A percentile compares a stretch with the other conserved stretches of the same genome.
Evolutionary conservation across 2,329 filamentous ascomycete species (phyloP).

Genomic region (Alternaria consortialis): DNA sequence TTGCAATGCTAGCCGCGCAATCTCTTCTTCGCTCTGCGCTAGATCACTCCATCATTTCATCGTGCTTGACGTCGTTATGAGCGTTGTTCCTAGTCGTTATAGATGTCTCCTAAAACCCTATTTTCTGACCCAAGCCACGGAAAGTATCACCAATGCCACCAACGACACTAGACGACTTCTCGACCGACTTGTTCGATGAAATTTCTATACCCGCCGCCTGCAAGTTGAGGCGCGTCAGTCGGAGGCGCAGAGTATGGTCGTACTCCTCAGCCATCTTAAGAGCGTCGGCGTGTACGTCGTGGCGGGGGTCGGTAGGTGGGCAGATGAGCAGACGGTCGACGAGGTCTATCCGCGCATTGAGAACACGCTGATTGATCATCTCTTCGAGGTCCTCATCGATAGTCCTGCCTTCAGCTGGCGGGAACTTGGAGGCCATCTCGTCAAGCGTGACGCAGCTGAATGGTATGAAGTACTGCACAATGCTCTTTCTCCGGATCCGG

Average conservation of each 20-base stretch:
- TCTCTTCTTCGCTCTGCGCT: background rate
- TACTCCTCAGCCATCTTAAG: conserved; percentile 75
- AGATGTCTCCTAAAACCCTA: conserved; percentile 34
- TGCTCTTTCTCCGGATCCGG: conserved; percentile 85
- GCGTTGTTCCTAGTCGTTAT: background rate
- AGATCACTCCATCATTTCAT: background rate
- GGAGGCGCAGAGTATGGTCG: conserved; percentile 76
- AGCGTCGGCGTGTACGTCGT: conserved; percentile 73
- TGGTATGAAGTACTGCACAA: conserved; percentile 89
- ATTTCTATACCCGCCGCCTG: conserved; percentile 79
- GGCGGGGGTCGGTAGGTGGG: conserved; percentile 71
- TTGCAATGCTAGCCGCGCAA: conserved; percentile 17
- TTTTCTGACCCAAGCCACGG: conserved; percentile 40
- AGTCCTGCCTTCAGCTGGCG: conserved; percentile 55
- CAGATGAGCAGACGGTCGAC: conserved; percentile 82
- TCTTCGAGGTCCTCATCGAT: conserved; percentile 78
- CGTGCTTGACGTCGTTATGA: background rate
- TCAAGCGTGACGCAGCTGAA: conserved; percentile 87
- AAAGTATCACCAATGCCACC: conserved; percentile 39
- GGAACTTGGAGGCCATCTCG: conserved; percentile 81
- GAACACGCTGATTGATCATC: conserved; percentile 76
- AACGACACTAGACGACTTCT: conserved; percentile 25
- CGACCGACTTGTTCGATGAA: conserved; percentile 34
- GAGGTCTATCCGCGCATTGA: conserved; percentile 84
- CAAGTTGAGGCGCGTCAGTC: conserved; percentile 80